A percentile compares a stretch with the other conserved stretches of the same genome.
phyloP scores from a whole-genome alignment of 805 yeast genomes.

The Yarrowia sp. region DNA sequence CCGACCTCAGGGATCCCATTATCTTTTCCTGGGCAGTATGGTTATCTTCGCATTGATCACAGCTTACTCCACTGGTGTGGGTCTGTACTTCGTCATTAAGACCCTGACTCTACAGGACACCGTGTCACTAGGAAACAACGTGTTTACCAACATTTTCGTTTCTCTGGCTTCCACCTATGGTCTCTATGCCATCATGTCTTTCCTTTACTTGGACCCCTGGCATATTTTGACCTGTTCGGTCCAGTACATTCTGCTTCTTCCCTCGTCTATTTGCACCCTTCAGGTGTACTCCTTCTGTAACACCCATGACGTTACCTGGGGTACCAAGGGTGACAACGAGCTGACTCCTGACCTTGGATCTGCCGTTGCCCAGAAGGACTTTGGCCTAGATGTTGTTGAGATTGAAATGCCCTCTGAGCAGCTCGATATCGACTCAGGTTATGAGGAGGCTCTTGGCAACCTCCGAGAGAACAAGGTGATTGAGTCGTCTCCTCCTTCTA shows the following conservation, averaged over 20 bases:
- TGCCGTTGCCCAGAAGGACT: constrained; percentile 76
- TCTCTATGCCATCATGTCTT: constrained; percentile 73
- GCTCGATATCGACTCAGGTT: constrained; percentile 75
- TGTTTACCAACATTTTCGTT: constrained; percentile 64
- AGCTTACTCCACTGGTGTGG: constrained; percentile 73
- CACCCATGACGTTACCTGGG: constrained; percentile 98
- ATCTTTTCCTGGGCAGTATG: constrained; percentile 69
- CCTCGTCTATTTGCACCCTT: constrained; percentile 85
- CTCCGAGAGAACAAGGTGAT: constrained; percentile 67
- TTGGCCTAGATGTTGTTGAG: constrained; percentile 80
- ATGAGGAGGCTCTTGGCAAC: constrained; percentile 68
- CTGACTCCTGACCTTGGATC: constrained; percentile 68
- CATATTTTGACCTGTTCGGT: constrained; percentile 82
- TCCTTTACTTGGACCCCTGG: constrained; percentile 93
- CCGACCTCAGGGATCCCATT: constrained; percentile 93
- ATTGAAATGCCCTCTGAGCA: constrained; percentile 69
- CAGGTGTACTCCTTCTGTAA: constrained; percentile 97
- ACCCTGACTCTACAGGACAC: constrained; percentile 44
- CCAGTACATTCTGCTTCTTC: constrained; percentile 86
- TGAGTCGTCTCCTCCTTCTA: constrained; percentile 44
- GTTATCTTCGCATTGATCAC: constrained; percentile 74
- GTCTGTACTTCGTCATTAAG: constrained; percentile 69
- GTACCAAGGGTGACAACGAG: constrained; percentile 91
- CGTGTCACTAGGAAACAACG: constrained; percentile 41
- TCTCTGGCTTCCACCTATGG: constrained; percentile 91